Conservation (phyloP, 768 basidiomycete genomes). For the Astraeus odoratus region DNA sequence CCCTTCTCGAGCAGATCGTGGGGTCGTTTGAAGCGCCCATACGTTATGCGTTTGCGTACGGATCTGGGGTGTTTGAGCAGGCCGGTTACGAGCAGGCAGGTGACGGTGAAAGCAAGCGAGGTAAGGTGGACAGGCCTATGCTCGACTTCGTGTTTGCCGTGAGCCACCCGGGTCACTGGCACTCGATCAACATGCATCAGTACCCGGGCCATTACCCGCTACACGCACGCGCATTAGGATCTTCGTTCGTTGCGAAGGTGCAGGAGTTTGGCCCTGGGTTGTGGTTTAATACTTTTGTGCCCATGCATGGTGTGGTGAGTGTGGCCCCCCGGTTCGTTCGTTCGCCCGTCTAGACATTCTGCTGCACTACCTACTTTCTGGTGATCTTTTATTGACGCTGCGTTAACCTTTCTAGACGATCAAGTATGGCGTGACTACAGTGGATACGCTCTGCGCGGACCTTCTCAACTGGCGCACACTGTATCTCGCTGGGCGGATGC, state of each 20-base stretch:
- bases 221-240: constrained; percentile 79
- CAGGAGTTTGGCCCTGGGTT: constrained; percentile 78
- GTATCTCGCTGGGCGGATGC: constrained; percentile 93
- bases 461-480: constrained; percentile 89
- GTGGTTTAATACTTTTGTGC: constrained; percentile 94
- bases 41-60: constrained; percentile 96
- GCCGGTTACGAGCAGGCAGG: constrained; percentile 54
- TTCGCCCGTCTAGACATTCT: constrained; percentile 2
- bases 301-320: constrained; percentile 79
- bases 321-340: constrained; percentile 14
- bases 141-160: constrained; percentile 97
- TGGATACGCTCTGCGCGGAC: constrained; percentile 85
- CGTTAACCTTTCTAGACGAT: constrained; percentile 63
- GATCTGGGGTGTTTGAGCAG: constrained; percentile 93
- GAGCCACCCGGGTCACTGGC: constrained; percentile 88
- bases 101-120: constrained; percentile 15
- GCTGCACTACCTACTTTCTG: background rate
- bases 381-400: too few species aligned
- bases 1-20: constrained; percentile 75
- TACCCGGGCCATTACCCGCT: constrained; percentile 88
- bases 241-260: constrained; percentile 69
- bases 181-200: constrained; percentile 92
- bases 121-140: constrained; percentile 55
- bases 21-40: constrained; percentile 82
- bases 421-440: constrained; percentile 94